Conservation (phyloP, 169 alveolate species). For the Eimeria acervulina region DNA sequence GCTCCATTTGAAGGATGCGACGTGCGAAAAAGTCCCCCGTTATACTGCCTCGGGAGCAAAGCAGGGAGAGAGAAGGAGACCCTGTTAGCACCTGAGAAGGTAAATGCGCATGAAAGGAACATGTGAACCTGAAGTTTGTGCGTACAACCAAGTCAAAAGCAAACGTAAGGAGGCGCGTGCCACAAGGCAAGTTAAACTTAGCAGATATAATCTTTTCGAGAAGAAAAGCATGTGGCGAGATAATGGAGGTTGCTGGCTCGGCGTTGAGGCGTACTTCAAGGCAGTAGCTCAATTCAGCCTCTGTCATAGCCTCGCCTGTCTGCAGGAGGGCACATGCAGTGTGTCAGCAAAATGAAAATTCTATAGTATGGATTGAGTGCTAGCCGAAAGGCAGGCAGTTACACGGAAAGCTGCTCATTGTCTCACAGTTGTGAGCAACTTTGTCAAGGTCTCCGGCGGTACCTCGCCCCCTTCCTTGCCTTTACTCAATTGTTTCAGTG, state of each 20-base stretch:
- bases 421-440: slow-evolving; percentile 39
- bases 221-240: background rate
- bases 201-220: background rate
- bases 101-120: background rate
- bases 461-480: slow-evolving; percentile 25
- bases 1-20: slow-evolving; percentile 63
- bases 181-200: background rate
- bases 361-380: background rate
- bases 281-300: slow-evolving; percentile 54
- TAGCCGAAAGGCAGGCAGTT: background rate
- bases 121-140: background rate
- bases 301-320: slow-evolving; percentile 67
- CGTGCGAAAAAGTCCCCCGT: slow-evolving; percentile 55
- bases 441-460: slow-evolving; percentile 30
- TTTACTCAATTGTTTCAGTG: slow-evolving; percentile 46
- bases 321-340: background rate
- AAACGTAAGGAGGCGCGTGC: background rate
- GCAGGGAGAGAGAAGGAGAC: background rate
- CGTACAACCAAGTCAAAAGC: background rate
- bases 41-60: slow-evolving; percentile 39
- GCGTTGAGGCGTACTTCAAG: slow-evolving; percentile 37
- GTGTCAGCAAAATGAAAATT: background rate
- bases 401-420: background rate
- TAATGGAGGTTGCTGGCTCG: background rate
- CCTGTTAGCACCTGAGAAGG: slow-evolving; percentile 37